Conservation (phyloP, 148 eudicot species). For the Selenicereus undatus region DNA sequence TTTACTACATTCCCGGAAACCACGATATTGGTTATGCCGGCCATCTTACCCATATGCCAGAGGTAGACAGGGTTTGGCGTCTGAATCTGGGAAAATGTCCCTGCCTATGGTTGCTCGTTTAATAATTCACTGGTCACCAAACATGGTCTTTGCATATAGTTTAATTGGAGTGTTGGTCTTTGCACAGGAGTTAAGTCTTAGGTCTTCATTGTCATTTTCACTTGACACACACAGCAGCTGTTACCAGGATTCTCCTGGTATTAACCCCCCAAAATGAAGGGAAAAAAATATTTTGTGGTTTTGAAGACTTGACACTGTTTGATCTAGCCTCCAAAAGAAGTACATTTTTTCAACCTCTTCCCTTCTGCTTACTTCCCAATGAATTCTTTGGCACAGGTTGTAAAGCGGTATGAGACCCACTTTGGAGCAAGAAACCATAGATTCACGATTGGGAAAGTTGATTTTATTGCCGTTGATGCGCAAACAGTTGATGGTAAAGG, state of each 20-base stretch:
- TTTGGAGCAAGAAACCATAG: slow-evolving; percentile 69
- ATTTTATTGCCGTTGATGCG: slow-evolving; percentile 82
- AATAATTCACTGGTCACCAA: background rate
- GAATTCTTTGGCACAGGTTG: slow-evolving; percentile 40
- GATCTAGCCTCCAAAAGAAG: background rate
- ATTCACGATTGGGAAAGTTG: slow-evolving; percentile 67
- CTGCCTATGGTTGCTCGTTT: slow-evolving; percentile 1
- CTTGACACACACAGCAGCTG: background rate
- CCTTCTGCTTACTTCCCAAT: slow-evolving; percentile 15
- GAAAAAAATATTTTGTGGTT: no score
- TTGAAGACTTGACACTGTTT: background rate
- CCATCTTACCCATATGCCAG: slow-evolving; percentile 42
- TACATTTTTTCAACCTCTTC: background rate
- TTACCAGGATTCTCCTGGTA: background rate
- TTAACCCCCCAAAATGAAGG: background rate
- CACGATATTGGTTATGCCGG: slow-evolving; percentile 88
- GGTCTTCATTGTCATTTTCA: background rate
- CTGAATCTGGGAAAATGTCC: background rate
- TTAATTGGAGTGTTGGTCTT: background rate
- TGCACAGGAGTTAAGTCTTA: background rate
- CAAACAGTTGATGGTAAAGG: slow-evolving; percentile 80
- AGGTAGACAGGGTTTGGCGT: slow-evolving; percentile 41
- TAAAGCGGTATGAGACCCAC: slow-evolving; percentile 62
- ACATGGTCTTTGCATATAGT: background rate
- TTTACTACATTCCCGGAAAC: slow-evolving; percentile 75